A percentile compares a stretch with the other conserved stretches of the same genome.
Evolutionary conservation across 1,139 yeast genomes (phyloP).

Genomic region (Pichia sp.): DNA sequence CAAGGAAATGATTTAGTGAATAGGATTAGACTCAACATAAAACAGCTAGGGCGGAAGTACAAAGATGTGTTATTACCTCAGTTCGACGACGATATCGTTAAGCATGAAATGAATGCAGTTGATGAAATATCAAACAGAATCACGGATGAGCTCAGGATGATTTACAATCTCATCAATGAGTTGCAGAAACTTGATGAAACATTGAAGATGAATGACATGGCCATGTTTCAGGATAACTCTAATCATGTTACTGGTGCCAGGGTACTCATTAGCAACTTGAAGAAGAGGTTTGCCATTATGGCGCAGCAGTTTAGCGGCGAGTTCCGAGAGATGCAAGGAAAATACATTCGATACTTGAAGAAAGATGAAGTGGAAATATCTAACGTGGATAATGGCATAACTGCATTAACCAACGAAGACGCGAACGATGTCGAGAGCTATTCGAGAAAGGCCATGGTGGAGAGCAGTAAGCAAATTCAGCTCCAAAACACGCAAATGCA

Average conservation of each 20-base stretch:
- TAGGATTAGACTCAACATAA: conserved; percentile 30
- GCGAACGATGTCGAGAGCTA: conserved; percentile 16
- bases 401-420: conserved; percentile 5
- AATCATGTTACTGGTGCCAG: conserved; percentile 8
- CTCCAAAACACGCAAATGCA: conserved; percentile 29
- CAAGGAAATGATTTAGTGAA: conserved; percentile 12
- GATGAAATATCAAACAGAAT: conserved; percentile 70
- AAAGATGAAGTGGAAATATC: conserved; percentile 44
- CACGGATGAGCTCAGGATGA: conserved; percentile 65
- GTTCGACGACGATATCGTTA: conserved; percentile 50
- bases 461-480: conserved; percentile 33
- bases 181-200: conserved; percentile 18
- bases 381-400: not conserved
- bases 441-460: conserved; percentile 20
- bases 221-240: conserved; percentile 4
- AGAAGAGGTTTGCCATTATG: conserved; percentile 75
- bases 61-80: conserved; percentile 82
- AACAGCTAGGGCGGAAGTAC: conserved; percentile 59
- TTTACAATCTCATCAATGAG: conserved; percentile 64
- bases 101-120: conserved; percentile 31
- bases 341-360: conserved; percentile 69
- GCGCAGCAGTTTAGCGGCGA: conserved; percentile 72
- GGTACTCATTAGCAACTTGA: conserved; percentile 68
- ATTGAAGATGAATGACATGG: conserved; percentile 27
- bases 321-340: conserved; percentile 82